phyloP scores from a whole-genome alignment of 176 grass and related monocot genomes.

The Puccinellia tenuiflora region DNA sequence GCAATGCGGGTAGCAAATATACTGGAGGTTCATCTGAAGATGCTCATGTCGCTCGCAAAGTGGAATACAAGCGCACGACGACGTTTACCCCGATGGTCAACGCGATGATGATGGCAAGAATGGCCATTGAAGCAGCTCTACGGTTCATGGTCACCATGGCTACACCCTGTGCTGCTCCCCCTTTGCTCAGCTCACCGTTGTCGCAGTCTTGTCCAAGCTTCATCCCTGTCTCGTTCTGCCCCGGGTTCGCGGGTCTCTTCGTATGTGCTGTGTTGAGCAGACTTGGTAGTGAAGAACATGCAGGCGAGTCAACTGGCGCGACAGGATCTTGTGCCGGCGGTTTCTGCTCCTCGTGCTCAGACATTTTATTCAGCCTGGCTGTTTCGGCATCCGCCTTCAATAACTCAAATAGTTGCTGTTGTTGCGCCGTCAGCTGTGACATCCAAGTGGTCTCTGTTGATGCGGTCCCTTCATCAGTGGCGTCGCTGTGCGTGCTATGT shows the following conservation, averaged over 20 bases:
- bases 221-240: slow-evolving; percentile 24
- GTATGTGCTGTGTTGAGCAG: slow-evolving; percentile 9
- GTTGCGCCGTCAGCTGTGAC: background rate
- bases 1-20: background rate
- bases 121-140: background rate
- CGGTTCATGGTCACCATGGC: background rate
- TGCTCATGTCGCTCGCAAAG: slow-evolving; percentile 11
- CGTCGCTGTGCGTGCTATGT: background rate
- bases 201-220: slow-evolving; percentile 25
- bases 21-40: background rate
- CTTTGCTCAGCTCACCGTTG: background rate
- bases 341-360: slow-evolving; percentile 17
- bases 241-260: background rate
- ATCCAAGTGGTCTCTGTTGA: slow-evolving; percentile 12
- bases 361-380: background rate
- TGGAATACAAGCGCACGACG: background rate
- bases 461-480: background rate
- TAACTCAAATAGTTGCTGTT: slow-evolving; percentile 18
- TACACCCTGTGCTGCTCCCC: background rate
- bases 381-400: background rate
- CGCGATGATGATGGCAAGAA: slow-evolving; percentile 33
- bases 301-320: background rate
- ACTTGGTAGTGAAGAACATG: background rate
- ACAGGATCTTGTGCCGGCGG: background rate
- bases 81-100: slow-evolving; percentile 21